Conservation (phyloP, 1,284 basidiomycete genomes). For the Anthracocystis panici-leucophaei region DNA sequence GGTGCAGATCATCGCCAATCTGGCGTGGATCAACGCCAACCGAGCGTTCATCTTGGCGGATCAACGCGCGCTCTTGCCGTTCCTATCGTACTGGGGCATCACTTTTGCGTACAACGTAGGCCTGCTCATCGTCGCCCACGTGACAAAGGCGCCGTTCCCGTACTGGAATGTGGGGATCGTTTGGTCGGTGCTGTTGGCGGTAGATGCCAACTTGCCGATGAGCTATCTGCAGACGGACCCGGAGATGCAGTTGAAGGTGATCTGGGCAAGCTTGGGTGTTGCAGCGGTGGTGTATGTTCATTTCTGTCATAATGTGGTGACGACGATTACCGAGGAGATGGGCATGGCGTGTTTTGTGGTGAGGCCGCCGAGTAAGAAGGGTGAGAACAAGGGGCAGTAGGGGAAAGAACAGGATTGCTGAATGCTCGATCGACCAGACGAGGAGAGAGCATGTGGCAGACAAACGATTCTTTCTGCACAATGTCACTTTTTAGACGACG, state of each 20-base stretch:
- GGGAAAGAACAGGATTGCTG: neutral
- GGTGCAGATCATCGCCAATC: constrained; percentile 77
- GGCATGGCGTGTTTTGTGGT: constrained; percentile 56
- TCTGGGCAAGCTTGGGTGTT: constrained; percentile 78
- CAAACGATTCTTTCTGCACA: too few species aligned
- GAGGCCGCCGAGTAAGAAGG: constrained; percentile 41
- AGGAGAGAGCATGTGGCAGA: too few species aligned
- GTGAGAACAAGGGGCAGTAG: constrained; percentile 10
- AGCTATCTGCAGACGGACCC: constrained; percentile 79
- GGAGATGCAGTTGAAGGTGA: constrained; percentile 76
- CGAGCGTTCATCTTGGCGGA: constrained; percentile 53
- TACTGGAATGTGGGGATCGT: constrained; percentile 88
- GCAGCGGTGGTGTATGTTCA: constrained; percentile 81
- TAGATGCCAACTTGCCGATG: constrained; percentile 75
- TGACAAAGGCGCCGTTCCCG: constrained; percentile 86
- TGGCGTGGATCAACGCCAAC: constrained; percentile 79
- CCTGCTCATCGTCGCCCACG: constrained; percentile 91
- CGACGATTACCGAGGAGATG: constrained; percentile 62
- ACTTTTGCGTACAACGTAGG: constrained; percentile 83
- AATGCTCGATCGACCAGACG: too few species aligned
- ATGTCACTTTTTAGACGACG: too few species aligned
- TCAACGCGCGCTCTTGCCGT: constrained; percentile 78
- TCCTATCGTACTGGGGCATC: constrained; percentile 88
- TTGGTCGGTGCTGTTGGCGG: constrained; percentile 80
- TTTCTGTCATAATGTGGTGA: constrained; percentile 73